These are phyloP conservation scores for Amanita pallidorosea DNA, from an alignment of 768 basidiomycete species.

Conservation along the genomic window DNA sequence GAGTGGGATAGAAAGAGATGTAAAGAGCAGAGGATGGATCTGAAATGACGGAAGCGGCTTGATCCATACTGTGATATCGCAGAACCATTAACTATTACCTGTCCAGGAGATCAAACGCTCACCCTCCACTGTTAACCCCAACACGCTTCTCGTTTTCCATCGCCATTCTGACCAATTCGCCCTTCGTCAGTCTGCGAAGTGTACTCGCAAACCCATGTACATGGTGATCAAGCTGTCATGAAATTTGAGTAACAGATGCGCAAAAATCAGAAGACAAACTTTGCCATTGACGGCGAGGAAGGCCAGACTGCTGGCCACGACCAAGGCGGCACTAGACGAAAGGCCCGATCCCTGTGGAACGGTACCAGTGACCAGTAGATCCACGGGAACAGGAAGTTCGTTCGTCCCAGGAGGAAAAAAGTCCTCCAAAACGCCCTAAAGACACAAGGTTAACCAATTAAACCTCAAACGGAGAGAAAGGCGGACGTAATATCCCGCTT, in stretches of 20 bases:
- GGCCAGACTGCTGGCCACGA: slow-evolving; percentile 75
- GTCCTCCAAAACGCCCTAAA: slow-evolving; percentile 56
- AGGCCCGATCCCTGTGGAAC: slow-evolving; percentile 84
- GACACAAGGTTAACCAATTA: neutral
- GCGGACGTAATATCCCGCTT: slow-evolving; percentile 73
- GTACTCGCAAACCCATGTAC: slow-evolving; percentile 3
- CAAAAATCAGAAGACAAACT: slow-evolving; percentile 14
- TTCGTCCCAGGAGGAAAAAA: slow-evolving; percentile 30
- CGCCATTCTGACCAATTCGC: slow-evolving; percentile 65
- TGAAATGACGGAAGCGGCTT: slow-evolving; percentile 80
- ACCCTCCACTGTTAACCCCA: slow-evolving; percentile 77
- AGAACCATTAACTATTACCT: no score
- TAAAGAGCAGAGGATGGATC: slow-evolving; percentile 61
- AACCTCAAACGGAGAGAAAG: neutral
- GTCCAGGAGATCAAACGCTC: slow-evolving; percentile 11
- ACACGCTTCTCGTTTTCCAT: slow-evolving; percentile 82
- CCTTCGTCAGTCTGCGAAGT: slow-evolving; percentile 37
- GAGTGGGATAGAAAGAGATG: slow-evolving; percentile 71
- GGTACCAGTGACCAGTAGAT: slow-evolving; percentile 69
- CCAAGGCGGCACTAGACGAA: slow-evolving; percentile 85
- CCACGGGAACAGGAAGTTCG: slow-evolving; percentile 43
- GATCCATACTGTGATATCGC: slow-evolving; percentile 58
- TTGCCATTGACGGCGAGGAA: slow-evolving; percentile 74
- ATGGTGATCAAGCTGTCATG: slow-evolving; percentile 14
- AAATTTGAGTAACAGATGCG: neutral